Percentiles rank a stretch among this genome's conserved stretches.
These are phyloP conservation scores for Ogataea henricii DNA, from an alignment of 805 yeast species.

Conservation along the genomic window DNA sequence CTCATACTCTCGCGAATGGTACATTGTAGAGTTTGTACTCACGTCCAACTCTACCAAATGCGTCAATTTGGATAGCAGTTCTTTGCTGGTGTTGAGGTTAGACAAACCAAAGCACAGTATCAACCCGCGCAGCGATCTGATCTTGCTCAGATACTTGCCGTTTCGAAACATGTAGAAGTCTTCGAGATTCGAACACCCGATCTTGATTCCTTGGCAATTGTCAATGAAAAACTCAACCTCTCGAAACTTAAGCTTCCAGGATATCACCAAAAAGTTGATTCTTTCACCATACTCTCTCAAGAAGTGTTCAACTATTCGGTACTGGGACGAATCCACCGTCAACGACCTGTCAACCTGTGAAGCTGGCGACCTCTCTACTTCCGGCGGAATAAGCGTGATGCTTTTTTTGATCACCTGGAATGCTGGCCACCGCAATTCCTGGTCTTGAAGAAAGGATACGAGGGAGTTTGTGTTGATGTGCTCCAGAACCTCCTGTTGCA, in stretches of 20 bases:
- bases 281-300: background rate
- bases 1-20: conserved; percentile 22
- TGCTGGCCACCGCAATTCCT: conserved; percentile 10
- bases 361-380: conserved; percentile 12
- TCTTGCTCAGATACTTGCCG: conserved; percentile 18
- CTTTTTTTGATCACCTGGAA: conserved; percentile 14
- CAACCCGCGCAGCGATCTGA: conserved; percentile 16
- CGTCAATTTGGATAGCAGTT: conserved; percentile 14
- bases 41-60: conserved; percentile 18
- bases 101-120: conserved; percentile 22
- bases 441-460: conserved; percentile 11
- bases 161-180: conserved; percentile 14
- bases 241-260: conserved; percentile 19
- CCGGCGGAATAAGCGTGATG: conserved; percentile 13
- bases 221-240: conserved; percentile 16
- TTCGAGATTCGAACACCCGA: conserved; percentile 20
- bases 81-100: conserved; percentile 20
- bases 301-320: conserved; percentile 7
- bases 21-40: conserved; percentile 23
- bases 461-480: conserved; percentile 9
- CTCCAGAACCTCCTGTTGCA: conserved; percentile 16
- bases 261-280: conserved; percentile 13
- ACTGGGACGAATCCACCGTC: conserved; percentile 13
- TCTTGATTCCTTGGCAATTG: conserved; percentile 15
- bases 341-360: conserved; percentile 11